Evolutionary conservation across 2,329 filamentous ascomycete genomes (phyloP), one percentile per base, ranked within the genome.

Genomic region (Neonectria punicea): DNA sequence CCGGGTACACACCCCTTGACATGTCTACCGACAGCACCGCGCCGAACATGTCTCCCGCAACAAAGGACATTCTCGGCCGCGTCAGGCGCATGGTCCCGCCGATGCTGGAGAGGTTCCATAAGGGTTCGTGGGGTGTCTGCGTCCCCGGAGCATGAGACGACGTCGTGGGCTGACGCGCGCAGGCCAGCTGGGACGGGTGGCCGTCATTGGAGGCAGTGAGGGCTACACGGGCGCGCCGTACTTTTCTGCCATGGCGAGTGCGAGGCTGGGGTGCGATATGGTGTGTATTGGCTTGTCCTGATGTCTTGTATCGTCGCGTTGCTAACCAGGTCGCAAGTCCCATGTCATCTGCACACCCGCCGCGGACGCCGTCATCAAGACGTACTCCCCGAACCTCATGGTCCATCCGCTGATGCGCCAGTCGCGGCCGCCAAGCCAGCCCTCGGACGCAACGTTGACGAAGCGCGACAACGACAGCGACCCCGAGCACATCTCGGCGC

Each of bases 161-260:
- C 46, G 69, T 46, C 4, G 55, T 67, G 25, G 53, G 67, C 66
- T 72, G 57, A 71, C 46, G 14, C 18, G n/a, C n/a, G 5, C 73
- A 97, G 95, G 96, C 65, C 95, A 98, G 80, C 86, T 97, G 70
- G 96, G 96, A 5, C 89, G 96, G 60, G 90, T 99, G 58, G 96
- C 90, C 57, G 96, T 99, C 63, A 96, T 99, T 70, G 96, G 96
- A 56, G 96, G 96, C 44, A 97, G 93, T 76, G 90, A 95, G 78
- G 95, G 98, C 80, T 99, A 98, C 79, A 98, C 96, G 1, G 96
- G 96, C 41, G 96, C 96, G 63, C 96, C 96, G 13, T 99, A 97
- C 82, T 99, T 99, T 82, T 98, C 95, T 20, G 94, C 95, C 69
- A 98, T 98, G 90, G 96, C 96, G 13, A 97, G 93, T 70, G 96